Base-by-base conservation (phyloP, 306 rosid species). In the Rosa multiflora region DNA sequence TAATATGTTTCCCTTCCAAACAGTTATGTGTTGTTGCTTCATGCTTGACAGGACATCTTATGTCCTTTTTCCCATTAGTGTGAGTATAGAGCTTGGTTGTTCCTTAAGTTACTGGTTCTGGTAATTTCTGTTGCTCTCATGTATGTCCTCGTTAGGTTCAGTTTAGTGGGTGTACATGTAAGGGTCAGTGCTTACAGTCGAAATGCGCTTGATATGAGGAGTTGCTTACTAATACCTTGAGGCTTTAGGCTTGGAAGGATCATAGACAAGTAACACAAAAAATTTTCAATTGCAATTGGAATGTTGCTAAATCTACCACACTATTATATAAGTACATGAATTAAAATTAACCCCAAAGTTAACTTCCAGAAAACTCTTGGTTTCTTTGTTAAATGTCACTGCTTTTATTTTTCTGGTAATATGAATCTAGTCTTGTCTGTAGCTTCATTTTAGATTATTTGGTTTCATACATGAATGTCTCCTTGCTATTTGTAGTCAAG, bases 401-500 rank as follows among this genome's bases (percentile, higher is more conserved):
- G 2, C 5, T 17, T 29, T 11, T 17, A 5, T n/a, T 32, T 44
- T 51, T 40, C 10, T 11, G 15, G 21, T 43, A 43, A 14, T 23
- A 13, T 35, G 68, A 40, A 58, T 18, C 29, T 39, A 68, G 66
- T 32, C 37, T 71, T 49, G 32, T 61, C 20, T 35, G 0, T 47
- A 56, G 18, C 35, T 17, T 44, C 18, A 56, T 78, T 55, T 10
- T 56, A 23, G 44, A 68, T 63, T 5, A 55, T 74, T 56, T 43
- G 29, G 13, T 46, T 29, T 75, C 52, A 75, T 8, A 15, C 47
- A 76, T 81, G 81, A 83, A 83, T 68, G 23, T 66, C 83, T 32
- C 10, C 59, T 62, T 82, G 72, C 69, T 75, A 32, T 78, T 85
- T 91, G 69, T 72, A 96, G 99, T 78, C 47, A 87, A 89, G 82